Evolutionary conservation across 306 rosid species (phyloP).

Genomic region (Morella rubra): DNA sequence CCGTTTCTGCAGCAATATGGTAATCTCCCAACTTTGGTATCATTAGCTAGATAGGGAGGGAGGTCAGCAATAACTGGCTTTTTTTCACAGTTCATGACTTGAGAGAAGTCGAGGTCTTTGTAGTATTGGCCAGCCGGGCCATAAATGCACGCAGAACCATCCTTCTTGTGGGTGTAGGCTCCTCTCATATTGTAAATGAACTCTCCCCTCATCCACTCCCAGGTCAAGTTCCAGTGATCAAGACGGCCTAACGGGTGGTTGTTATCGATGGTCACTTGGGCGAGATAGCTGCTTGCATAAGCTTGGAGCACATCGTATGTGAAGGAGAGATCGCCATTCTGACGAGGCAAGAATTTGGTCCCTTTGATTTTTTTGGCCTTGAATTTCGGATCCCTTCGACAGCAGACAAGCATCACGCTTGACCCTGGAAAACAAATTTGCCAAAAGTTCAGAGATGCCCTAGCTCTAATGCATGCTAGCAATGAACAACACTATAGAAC

Average conservation of each 20-base stretch:
- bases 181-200: slow-evolving; percentile 73
- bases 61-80: slow-evolving; percentile 66
- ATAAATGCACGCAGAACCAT: slow-evolving; percentile 52
- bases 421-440: slow-evolving; percentile 33
- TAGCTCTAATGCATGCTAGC: too few species aligned
- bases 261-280: slow-evolving; percentile 71
- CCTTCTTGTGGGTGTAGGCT: slow-evolving; percentile 55
- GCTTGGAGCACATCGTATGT: slow-evolving; percentile 68
- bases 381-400: slow-evolving; percentile 64
- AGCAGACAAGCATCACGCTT: slow-evolving; percentile 61
- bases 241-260: slow-evolving; percentile 73
- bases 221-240: slow-evolving; percentile 84
- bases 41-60: slow-evolving; percentile 48
- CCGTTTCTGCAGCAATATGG: slow-evolving; percentile 84
- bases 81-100: slow-evolving; percentile 59
- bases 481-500: too few species aligned
- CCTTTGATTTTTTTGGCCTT: slow-evolving; percentile 35
- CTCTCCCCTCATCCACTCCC: slow-evolving; percentile 87
- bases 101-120: slow-evolving; percentile 61
- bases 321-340: slow-evolving; percentile 61
- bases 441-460: not conserved
- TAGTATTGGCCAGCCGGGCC: slow-evolving; percentile 56
- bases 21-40: slow-evolving; percentile 61
- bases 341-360: slow-evolving; percentile 56
- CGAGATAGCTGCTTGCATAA: slow-evolving; percentile 49